Percentiles rank a stretch among this genome's conserved stretches.
These are phyloP conservation scores for Spergularia azorica DNA, from an alignment of 179 eudicot species.

Conservation along the genomic window DNA sequence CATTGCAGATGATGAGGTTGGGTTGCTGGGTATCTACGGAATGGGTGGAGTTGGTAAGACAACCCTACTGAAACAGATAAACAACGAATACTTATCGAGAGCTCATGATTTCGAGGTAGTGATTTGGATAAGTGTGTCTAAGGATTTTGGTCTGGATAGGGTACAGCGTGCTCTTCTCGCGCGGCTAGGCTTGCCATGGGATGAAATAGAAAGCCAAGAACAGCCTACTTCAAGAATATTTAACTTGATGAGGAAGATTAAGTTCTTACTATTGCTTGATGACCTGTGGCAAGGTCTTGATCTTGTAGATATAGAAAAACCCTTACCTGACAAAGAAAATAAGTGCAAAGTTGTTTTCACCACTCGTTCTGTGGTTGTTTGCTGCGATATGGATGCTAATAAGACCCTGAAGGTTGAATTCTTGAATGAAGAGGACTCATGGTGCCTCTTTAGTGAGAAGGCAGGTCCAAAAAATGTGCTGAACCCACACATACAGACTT, in stretches of 20 bases:
- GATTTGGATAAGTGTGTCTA: slow-evolving; percentile 31
- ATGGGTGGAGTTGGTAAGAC: slow-evolving; percentile 36
- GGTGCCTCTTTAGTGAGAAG: slow-evolving; percentile 29
- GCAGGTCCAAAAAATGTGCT: not conserved
- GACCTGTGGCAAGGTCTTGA: slow-evolving; percentile 30
- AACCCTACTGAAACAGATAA: slow-evolving; percentile 26
- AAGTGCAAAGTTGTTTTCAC: slow-evolving; percentile 33
- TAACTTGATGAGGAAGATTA: slow-evolving; percentile 26
- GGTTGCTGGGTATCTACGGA: slow-evolving; percentile 27
- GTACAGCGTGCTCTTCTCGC: slow-evolving; percentile 25
- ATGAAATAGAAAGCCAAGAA: slow-evolving; percentile 17
- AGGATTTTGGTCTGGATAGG: slow-evolving; percentile 26
- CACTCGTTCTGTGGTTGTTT: slow-evolving; percentile 27
- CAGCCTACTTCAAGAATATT: slow-evolving; percentile 18
- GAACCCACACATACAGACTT: slow-evolving; percentile 19
- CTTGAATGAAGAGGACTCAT: slow-evolving; percentile 27
- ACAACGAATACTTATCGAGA: slow-evolving; percentile 23
- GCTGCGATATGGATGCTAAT: slow-evolving; percentile 32
- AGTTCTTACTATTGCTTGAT: slow-evolving; percentile 33
- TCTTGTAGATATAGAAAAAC: slow-evolving; percentile 25
- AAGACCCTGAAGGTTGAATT: slow-evolving; percentile 26
- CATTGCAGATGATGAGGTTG: slow-evolving; percentile 23
- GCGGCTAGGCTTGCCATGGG: slow-evolving; percentile 24
- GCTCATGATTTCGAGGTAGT: slow-evolving; percentile 30
- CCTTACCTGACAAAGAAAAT: slow-evolving; percentile 26